Percentiles rank a stretch among this genome's conserved stretches.
Evolutionary conservation across 2,329 filamentous ascomycete genomes (phyloP).

Genomic region (Tolypocladium sp.): DNA sequence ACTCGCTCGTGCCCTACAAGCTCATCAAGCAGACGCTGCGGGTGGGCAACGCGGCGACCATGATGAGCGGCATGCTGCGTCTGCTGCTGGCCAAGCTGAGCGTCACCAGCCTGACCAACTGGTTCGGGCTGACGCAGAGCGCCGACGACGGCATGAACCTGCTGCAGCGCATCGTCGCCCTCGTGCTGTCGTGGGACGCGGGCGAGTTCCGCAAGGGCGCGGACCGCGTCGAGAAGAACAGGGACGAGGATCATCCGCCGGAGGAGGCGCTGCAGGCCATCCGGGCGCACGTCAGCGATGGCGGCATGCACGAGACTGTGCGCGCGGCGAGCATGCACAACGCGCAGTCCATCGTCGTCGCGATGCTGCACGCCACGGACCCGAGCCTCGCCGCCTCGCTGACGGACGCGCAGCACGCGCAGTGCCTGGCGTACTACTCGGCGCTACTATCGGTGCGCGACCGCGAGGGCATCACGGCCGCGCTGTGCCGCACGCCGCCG

Average conservation of each 20-base stretch:
- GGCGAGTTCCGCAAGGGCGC: constrained; percentile 58
- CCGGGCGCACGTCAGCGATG: constrained; percentile 43
- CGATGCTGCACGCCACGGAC: constrained; percentile 51
- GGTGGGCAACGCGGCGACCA: constrained; percentile 70
- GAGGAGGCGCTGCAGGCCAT: constrained; percentile 55
- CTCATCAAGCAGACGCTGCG: constrained; percentile 64
- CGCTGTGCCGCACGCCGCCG: constrained; percentile 58
- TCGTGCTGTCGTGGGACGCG: constrained; percentile 65
- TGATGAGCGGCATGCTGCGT: constrained; percentile 68
- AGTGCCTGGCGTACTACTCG: constrained; percentile 61
- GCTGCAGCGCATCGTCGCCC: constrained; percentile 66
- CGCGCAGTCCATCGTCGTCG: constrained; percentile 52
- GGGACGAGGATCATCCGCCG: constrained; percentile 37
- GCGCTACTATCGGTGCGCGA: constrained; percentile 64
- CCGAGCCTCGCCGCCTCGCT: constrained; percentile 36
- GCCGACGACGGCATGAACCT: constrained; percentile 75
- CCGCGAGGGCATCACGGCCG: constrained; percentile 58
- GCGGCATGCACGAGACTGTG: constrained; percentile 47
- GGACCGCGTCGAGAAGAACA: constrained; percentile 54
- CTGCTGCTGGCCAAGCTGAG: constrained; percentile 71
- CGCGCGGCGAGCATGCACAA: constrained; percentile 44
- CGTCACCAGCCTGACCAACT: constrained; percentile 66
- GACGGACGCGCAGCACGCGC: constrained; percentile 50
- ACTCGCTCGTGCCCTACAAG: constrained; percentile 63
- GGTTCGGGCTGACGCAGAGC: constrained; percentile 63